Percentiles rank a stretch among this genome's conserved stretches.
Conservation (phyloP, 768 basidiomycete species). For the Paxillus involutus region DNA sequence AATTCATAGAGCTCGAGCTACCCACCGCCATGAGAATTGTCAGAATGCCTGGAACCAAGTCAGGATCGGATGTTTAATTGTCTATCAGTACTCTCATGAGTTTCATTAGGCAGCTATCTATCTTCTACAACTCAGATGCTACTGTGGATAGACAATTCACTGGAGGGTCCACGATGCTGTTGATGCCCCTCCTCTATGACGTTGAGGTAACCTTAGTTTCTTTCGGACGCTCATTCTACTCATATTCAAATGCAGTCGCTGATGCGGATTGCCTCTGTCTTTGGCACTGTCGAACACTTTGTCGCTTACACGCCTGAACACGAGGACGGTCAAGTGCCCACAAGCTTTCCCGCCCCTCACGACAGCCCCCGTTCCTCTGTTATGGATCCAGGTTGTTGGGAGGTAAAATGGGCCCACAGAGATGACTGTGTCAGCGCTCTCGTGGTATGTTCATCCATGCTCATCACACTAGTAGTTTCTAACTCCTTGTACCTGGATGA, state of each 20-base stretch:
- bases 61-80: conserved; percentile 5
- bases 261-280: conserved; percentile 50
- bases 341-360: conserved; percentile 49
- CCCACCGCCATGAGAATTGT: conserved; percentile 63
- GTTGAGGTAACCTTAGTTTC: conserved; percentile 44
- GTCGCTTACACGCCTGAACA: conserved; percentile 24
- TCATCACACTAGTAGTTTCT: not conserved
- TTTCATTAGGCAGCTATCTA: conserved; percentile 35
- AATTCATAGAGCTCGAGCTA: conserved; percentile 44
- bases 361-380: conserved; percentile 48
- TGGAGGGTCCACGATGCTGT: conserved; percentile 35
- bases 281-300: conserved; percentile 67
- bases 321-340: conserved; percentile 17
- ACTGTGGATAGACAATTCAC: conserved; percentile 8
- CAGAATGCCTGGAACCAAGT: conserved; percentile 56
- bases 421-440: conserved; percentile 75
- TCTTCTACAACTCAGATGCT: conserved; percentile 60
- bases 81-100: not conserved
- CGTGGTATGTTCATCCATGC: conserved; percentile 45
- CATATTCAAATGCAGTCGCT: conserved; percentile 42
- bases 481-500: not conserved
- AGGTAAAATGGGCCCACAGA: conserved; percentile 77
- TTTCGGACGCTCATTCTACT: conserved; percentile 2
- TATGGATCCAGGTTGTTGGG: conserved; percentile 69
- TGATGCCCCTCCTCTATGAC: conserved; percentile 61